Evolutionary conservation across 129 eudicot species (phyloP), one percentile per base, ranked within the genome.

Genomic region (Lactuca saligna): DNA sequence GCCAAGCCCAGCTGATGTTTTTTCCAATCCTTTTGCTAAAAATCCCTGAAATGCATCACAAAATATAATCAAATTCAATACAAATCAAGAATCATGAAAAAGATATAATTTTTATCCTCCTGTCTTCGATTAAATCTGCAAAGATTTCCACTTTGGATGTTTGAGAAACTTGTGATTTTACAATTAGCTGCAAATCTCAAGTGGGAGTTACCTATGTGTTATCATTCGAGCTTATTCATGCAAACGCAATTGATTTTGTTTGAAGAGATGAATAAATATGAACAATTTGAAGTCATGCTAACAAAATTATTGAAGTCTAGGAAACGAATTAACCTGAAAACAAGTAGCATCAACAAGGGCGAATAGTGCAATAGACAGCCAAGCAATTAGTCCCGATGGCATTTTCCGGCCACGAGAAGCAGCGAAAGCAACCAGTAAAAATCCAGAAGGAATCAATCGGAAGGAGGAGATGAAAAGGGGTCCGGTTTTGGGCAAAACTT

Each of bases 1-100:
- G 80, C 99, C 99, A 78, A 94, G 79, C 49, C 99, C 99, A 69
- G 99, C 99, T 35, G 99, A 78, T 7, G 99, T 94, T 80, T 84
- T 83, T 85, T 83, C 81, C 74, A 94, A 72, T 74, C 99, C 99
- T 87, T 94, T 87, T 46, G 97, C 99, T 66, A 94, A 91, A 78
- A 94, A 94, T 9, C 99, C 99, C 99, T 93, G 90, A 31, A 46
- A 76, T 15, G 33, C 64, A 69, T 41, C 75, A 75, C 48, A 63
- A 59, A 39, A 76, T 13, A 61, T 54, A 60, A 60, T 75, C 51
- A 76, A 31, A 68, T 37, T 68, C 64, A 17, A 37, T n/a, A 25
- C n/a, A 14, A 25, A 31, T 31, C 73, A 65, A 17, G 7, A 53
- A 51, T 38, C 69, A 42, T 14, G 25, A 38, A 13, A 53, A 10